Evolutionary conservation across 1,284 basidiomycete genomes (phyloP).

Genomic region (Cystobasidiaceae sp.): DNA sequence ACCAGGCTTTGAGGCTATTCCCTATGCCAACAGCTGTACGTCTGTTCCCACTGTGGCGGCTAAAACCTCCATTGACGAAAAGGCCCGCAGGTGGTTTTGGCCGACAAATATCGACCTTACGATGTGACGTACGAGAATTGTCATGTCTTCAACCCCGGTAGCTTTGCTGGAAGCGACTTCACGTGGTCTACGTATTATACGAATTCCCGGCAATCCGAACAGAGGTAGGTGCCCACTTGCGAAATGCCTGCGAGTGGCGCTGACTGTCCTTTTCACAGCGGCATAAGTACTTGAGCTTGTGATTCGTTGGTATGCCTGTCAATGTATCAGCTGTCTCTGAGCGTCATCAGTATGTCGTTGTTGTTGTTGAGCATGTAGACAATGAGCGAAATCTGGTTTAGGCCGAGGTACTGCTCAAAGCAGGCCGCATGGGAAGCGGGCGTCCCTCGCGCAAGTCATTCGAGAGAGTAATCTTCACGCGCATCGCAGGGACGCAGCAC

Average conservation of each 20-base stretch:
- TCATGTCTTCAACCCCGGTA: conserved; percentile 95
- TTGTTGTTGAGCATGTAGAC: too few species aligned
- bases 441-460: too few species aligned
- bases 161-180: conserved; percentile 28
- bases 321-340: too few species aligned
- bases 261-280: not conserved
- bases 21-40: conserved; percentile 86
- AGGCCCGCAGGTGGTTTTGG: conserved; percentile 69
- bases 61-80: not conserved
- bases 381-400: too few species aligned
- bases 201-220: not conserved
- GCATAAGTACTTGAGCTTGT: not conserved
- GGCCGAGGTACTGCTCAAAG: too few species aligned
- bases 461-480: too few species aligned
- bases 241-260: not conserved
- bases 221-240: not conserved
- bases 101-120: conserved; percentile 93
- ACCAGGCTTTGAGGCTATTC: conserved; percentile 87
- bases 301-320: too few species aligned
- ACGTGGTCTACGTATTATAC: conserved; percentile 30
- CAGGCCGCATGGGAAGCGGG: too few species aligned
- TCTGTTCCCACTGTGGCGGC: conserved; percentile 4
- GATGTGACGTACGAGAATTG: conserved; percentile 97
- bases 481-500: too few species aligned
- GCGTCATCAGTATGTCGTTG: too few species aligned